These are phyloP conservation scores for Conidiobolus coronatus DNA, from an alignment of 371 early-diverging fungal genomes.

Conservation along the genomic window DNA sequence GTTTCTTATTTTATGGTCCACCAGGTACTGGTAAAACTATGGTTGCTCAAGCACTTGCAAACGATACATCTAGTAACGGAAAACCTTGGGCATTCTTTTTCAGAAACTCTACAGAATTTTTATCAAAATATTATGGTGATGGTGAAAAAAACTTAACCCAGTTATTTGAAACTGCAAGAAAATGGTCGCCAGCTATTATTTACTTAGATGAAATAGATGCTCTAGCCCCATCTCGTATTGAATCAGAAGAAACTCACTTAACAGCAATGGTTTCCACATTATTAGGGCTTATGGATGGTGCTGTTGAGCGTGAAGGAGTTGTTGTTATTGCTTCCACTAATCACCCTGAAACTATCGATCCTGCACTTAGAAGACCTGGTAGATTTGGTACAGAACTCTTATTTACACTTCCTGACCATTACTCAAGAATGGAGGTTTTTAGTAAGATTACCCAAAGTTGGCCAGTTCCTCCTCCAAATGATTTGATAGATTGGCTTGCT, in stretches of 20 bases:
- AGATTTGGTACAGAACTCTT: slow-evolving; percentile 4
- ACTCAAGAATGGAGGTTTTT: not conserved
- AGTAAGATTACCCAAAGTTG: not conserved
- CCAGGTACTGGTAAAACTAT: slow-evolving; percentile 44
- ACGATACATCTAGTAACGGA: slow-evolving; percentile 25
- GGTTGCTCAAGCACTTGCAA: slow-evolving; percentile 44
- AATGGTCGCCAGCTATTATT: slow-evolving; percentile 77
- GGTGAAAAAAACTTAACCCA: slow-evolving; percentile 50
- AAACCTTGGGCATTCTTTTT: slow-evolving; percentile 31
- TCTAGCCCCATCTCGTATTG: slow-evolving; percentile 75
- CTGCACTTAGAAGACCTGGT: slow-evolving; percentile 66
- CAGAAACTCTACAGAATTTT: slow-evolving; percentile 53
- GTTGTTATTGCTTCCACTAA: slow-evolving; percentile 77
- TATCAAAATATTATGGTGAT: slow-evolving; percentile 69
- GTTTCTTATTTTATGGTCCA: slow-evolving; percentile 39
- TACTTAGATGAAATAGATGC: slow-evolving; percentile 99
- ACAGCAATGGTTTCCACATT: slow-evolving; percentile 70
- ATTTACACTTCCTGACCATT: not conserved
- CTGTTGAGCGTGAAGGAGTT: slow-evolving; percentile 16
- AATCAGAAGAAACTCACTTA: slow-evolving; percentile 13
- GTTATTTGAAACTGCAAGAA: slow-evolving; percentile 63
- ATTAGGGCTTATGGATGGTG: slow-evolving; percentile 91
- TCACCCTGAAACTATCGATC: slow-evolving; percentile 54
- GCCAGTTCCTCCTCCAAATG: not conserved
- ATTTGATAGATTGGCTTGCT: not conserved